Evolutionary conservation across 768 basidiomycete species (phyloP), one percentile per base, ranked within the genome.

Genomic region (Boletellus ananiceps): DNA sequence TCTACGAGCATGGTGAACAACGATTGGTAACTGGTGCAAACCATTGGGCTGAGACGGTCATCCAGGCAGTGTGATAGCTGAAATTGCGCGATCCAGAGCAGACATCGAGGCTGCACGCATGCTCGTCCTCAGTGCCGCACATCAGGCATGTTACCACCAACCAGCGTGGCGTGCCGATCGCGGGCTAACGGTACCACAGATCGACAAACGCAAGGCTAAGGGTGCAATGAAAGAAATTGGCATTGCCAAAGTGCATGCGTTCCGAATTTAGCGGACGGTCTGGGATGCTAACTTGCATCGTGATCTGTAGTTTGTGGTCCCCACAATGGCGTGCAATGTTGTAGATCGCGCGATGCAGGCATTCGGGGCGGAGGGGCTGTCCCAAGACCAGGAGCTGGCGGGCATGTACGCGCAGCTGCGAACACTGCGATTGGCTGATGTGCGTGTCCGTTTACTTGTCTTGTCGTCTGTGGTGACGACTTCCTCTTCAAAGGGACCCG

Each of bases 181-280:
- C 8, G 8, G 14, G 21, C 56, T 61, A 23, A 62, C 8, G 19
- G n/a, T 11, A 13, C 42, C 21, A 32, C 57, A 93, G 86, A 93
- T 98, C 55, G 96, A 99, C 71, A 86, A 84, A 54, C 74, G 82
- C 59, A 82, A 86, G 55, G 90, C 96, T 2, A 99, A 97, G 67
- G 93, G 91, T 27, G 96, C 96, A 0, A 61, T 97, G 65, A 95
- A 96, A 69, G 96, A 98, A 68, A 98, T 99, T 59, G 94, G 92
- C 19, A 90, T 97, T 51, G 93, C 96, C 38, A 99, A 99, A 78
- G 95, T 88, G 54, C 36, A 71, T 12, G 51, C 19, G 29, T 44
- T 45, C 25, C 15, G 7, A 44, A 29, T 25, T 14, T 21, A 41
- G 25, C 18, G 11, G 13, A 23, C 11, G 19, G 19, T 32, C 14